Evolutionary conservation across 441 rosid genomes (phyloP).

Genomic region (Pelargonium fulgidum): DNA sequence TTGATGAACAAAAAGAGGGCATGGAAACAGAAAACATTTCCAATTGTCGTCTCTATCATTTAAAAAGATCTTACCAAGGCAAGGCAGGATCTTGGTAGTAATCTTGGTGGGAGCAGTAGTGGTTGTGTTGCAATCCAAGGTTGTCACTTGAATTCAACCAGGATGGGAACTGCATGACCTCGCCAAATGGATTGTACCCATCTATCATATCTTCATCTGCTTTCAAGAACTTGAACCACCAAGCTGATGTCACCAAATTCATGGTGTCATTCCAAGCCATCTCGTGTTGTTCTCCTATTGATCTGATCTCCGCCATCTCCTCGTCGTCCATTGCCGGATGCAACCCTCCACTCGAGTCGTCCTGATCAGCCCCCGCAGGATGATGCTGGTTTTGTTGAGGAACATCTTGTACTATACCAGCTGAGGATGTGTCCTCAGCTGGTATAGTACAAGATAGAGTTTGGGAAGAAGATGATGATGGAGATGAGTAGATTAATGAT

Average conservation of each 20-base stretch:
- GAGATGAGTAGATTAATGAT: slow-evolving; percentile 43
- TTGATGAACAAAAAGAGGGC: too few species aligned
- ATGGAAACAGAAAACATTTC: too few species aligned
- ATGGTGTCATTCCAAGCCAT: slow-evolving; percentile 74
- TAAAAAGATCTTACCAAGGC: too few species aligned
- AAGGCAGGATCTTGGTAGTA: too few species aligned
- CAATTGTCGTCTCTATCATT: too few species aligned
- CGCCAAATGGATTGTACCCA: not conserved
- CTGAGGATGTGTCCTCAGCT: slow-evolving; percentile 21
- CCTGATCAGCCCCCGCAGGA: slow-evolving; percentile 22
- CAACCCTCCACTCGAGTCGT: slow-evolving; percentile 26
- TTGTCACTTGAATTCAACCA: not conserved
- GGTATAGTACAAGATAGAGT: slow-evolving; percentile 26
- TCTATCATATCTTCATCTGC: not conserved
- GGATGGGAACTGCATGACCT: not conserved
- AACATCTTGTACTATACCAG: too few species aligned
- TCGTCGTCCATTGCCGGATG: slow-evolving; percentile 53
- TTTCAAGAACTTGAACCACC: slow-evolving; percentile 24
- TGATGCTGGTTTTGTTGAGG: not conserved
- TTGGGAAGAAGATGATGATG: slow-evolving; percentile 46
- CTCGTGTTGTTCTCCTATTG: slow-evolving; percentile 67
- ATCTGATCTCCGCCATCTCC: slow-evolving; percentile 68
- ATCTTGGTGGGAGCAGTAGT: too few species aligned
- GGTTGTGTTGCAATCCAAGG: not conserved
- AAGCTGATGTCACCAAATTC: slow-evolving; percentile 73